Conservation (phyloP, 164 flowering plant species). For the Sedum album region DNA sequence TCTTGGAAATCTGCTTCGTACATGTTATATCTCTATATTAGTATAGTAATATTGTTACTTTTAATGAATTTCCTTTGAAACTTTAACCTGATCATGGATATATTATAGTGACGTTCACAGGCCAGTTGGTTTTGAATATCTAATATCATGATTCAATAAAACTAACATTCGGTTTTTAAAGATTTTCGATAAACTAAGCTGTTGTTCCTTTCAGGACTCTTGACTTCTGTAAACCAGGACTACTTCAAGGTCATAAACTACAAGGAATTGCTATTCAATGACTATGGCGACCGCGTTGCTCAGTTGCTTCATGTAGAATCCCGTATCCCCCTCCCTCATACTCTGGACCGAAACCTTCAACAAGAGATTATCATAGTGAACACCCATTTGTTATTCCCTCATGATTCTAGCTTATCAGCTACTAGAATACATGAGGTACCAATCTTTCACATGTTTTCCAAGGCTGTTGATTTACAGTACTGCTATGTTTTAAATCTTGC, state of each 20-base stretch:
- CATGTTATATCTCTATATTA: background rate
- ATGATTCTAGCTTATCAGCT: conserved; percentile 67
- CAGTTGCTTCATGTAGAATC: conserved; percentile 81
- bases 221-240: conserved; percentile 84
- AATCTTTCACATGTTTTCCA: background rate
- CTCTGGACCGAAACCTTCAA: conserved; percentile 28
- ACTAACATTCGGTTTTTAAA: background rate
- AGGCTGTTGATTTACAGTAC: background rate
- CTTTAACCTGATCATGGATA: background rate
- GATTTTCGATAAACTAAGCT: background rate
- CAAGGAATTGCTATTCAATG: conserved; percentile 67
- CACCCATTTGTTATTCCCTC: conserved; percentile 92
- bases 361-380: conserved; percentile 88
- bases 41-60: background rate
- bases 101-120: background rate
- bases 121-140: background rate
- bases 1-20: background rate
- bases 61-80: background rate
- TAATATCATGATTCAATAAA: background rate
- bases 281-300: conserved; percentile 95
- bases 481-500: background rate
- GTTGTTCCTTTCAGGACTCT: conserved; percentile 43
- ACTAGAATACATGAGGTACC: conserved; percentile 74
- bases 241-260: conserved; percentile 60
- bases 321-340: conserved; percentile 38